Evolutionary conservation across 2,329 filamentous ascomycete genomes (phyloP), one percentile per base, ranked within the genome.

Genomic region (Pyricularia sp.): DNA sequence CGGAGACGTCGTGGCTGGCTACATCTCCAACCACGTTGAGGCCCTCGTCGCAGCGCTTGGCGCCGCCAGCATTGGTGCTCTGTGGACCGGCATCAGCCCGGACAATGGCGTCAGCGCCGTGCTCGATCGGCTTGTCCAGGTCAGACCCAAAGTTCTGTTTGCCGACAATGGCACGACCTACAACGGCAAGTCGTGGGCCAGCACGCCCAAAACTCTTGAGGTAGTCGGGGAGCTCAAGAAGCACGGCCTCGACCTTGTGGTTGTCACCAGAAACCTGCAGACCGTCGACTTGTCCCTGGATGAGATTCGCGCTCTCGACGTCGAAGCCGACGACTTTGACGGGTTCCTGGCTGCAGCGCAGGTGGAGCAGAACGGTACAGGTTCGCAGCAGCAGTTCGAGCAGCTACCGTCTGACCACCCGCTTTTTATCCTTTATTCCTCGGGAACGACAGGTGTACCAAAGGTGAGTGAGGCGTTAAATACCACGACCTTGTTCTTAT

Each of bases 51-150:
- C 93, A 25, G 95, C 97, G 89, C 84, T 99, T 36, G 92, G 92
- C 1, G 86, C 93, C 0, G 89, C 93, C 0, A 88, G 92, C 0
- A 78, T 97, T 2, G 95, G 95, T 33, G 94, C 92, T 20, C 87
- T 97, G 55, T 98, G 94, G 94, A 97, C 94, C 0, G 92, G 92
- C 7, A 92, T 97, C 66, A 96, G 92, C 74, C 93, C 94, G 2
- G 94, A 98, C 77, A 97, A 91, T 20, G 94, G 94, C 12, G 92
- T 97, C 1, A 92, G 92, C 74, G 94, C 94, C 20, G 94, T 98
- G 0, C 81, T 98, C 30, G 95, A 98, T 77, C 86, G 95, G 9
- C 81, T 98, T 70, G 85, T 86, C 64, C 95, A 98, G 81, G 95
- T 98, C 72, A 86, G 90, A 70, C 94, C 95, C 4, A 88, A 86